Evolutionary conservation across 257 asterid genomes (phyloP).

Genomic region (Solanum virginianum): DNA sequence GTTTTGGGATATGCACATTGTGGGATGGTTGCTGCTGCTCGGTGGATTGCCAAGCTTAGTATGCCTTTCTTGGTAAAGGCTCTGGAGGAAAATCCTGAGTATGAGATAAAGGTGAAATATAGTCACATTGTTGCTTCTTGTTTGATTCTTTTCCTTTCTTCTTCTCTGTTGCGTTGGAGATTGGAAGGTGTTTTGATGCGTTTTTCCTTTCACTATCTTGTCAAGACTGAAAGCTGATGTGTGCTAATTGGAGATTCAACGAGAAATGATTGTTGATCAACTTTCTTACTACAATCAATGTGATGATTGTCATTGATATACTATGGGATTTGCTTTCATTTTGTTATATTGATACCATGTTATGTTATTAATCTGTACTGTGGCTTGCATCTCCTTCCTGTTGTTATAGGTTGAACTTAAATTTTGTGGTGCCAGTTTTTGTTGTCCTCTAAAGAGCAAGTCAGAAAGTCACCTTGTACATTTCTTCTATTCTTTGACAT

Average conservation of each 20-base stretch:
- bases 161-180: not conserved
- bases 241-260: not conserved
- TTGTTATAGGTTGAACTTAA: not conserved
- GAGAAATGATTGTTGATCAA: not conserved
- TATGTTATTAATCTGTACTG: not conserved
- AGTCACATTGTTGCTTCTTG: not conserved
- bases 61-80: slow-evolving; percentile 61
- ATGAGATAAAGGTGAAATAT: slow-evolving; percentile 49
- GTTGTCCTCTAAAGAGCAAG: not conserved
- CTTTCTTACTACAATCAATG: not conserved
- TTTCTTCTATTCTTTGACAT: not conserved
- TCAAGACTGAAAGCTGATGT: not conserved
- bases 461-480: not conserved
- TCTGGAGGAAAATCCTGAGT: slow-evolving; percentile 51
- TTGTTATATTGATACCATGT: not conserved
- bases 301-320: not conserved
- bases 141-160: not conserved
- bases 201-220: not conserved
- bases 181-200: not conserved
- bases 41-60: slow-evolving; percentile 80
- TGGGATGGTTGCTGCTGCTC: slow-evolving; percentile 94
- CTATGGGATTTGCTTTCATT: not conserved
- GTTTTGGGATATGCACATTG: slow-evolving; percentile 83
- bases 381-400: not conserved
- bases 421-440: not conserved